A percentile compares a stretch with the other conserved stretches of the same genome.
phyloP scores from a whole-genome alignment of 768 basidiomycete genomes.

The Lanmaoa pseudosensibilis region DNA sequence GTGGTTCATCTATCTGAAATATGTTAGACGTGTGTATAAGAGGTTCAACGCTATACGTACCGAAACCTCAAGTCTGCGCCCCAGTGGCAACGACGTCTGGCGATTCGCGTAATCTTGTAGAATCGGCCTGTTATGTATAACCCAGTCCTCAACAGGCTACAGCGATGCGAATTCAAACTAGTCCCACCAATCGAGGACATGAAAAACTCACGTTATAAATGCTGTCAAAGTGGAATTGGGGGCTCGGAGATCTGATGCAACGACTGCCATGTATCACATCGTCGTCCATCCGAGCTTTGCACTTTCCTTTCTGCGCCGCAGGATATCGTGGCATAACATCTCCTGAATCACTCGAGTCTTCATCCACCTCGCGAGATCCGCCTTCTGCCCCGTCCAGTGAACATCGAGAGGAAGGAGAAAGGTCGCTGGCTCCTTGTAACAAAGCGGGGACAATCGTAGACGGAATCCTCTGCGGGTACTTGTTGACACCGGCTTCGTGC shows the following conservation, averaged over 20 bases:
- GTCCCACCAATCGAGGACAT: neutral
- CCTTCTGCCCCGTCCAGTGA: neutral
- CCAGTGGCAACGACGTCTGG: constrained; percentile 26
- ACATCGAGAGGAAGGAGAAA: constrained; percentile 2
- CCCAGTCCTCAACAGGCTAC: constrained; percentile 25
- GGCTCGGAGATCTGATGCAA: neutral
- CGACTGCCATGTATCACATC: neutral
- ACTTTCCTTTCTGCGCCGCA: constrained; percentile 16
- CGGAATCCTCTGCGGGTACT: constrained; percentile 11
- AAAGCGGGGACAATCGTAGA: constrained; percentile 14
- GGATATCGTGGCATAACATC: constrained; percentile 3
- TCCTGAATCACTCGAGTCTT: neutral
- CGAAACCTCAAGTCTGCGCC: constrained; percentile 25
- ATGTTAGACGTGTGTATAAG: neutral
- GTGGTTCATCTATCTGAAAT: constrained; percentile 25
- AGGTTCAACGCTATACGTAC: constrained; percentile 7
- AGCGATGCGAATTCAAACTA: neutral
- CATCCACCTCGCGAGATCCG: neutral
- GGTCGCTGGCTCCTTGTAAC: constrained; percentile 7
- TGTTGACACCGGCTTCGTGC: neutral
- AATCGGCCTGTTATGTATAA: constrained; percentile 21
- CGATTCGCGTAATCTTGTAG: constrained; percentile 31
- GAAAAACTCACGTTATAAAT: constrained; percentile 5
- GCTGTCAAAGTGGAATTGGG: neutral
- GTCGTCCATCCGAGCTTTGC: constrained; percentile 1